Conservation (phyloP, 176 grass and related monocot species). For the Zea luxurians region DNA sequence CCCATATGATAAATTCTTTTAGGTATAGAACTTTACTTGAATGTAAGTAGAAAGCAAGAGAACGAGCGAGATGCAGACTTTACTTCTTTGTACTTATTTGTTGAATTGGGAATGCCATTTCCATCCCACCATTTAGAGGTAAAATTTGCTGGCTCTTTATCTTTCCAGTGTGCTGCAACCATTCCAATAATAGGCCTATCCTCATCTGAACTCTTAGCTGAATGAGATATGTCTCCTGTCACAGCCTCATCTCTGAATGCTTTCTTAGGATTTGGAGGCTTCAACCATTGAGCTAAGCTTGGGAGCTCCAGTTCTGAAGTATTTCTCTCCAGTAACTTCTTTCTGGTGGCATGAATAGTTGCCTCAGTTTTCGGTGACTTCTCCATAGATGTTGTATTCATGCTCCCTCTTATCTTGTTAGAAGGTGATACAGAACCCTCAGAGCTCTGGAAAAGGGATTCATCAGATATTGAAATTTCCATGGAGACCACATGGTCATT, state of each 20-base stretch:
- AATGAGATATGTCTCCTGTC: conserved; percentile 47
- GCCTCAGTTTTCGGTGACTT: conserved; percentile 34
- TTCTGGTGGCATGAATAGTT: conserved; percentile 33
- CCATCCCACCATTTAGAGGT: conserved; percentile 70
- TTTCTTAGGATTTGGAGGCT: conserved; percentile 60
- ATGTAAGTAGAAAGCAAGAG: conserved; percentile 29
- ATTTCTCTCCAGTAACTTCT: conserved; percentile 35
- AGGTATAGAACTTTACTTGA: conserved; percentile 2
- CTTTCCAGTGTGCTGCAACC: conserved; percentile 87
- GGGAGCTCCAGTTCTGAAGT: conserved; percentile 49
- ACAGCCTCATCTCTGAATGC: conserved; percentile 33
- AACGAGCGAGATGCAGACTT: conserved; percentile 25
- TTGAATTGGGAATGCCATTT: conserved; percentile 97
- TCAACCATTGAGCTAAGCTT: conserved; percentile 83
- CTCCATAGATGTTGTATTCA: conserved; percentile 19
- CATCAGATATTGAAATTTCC: conserved; percentile 49
- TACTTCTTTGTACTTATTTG: conserved; percentile 99
- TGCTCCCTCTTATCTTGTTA: conserved; percentile 38
- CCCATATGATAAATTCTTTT: conserved; percentile 28
- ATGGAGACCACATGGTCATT: conserved; percentile 26
- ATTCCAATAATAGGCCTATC: conserved; percentile 93
- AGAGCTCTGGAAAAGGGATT: conserved; percentile 51
- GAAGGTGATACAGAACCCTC: conserved; percentile 38
- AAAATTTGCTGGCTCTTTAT: conserved; percentile 45
- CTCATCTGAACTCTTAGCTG: conserved; percentile 57